Evolutionary conservation across 208 protist genomes (phyloP).

Genomic region (Crithidia mellificae): DNA sequence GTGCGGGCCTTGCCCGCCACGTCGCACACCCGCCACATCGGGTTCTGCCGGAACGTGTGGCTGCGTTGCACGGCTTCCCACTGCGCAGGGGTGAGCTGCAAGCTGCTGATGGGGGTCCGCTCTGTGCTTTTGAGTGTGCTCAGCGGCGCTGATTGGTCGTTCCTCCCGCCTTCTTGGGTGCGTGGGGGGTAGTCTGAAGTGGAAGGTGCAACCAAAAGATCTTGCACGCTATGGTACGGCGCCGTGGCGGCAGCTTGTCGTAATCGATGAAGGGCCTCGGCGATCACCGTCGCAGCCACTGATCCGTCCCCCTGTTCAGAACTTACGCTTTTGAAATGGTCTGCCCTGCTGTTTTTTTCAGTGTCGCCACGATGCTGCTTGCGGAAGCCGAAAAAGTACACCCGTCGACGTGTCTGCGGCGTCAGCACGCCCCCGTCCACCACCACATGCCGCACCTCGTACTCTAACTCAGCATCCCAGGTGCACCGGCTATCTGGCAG

Average conservation of each 20-base stretch:
- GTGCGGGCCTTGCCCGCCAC: slow-evolving; percentile 56
- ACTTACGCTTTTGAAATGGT: background rate
- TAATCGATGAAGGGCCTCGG: slow-evolving; percentile 17
- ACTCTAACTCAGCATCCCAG: too few species aligned
- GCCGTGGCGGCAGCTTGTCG: background rate
- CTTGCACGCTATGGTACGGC: slow-evolving; percentile 17
- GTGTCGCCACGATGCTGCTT: background rate
- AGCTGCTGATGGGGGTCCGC: background rate
- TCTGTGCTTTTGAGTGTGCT: too few species aligned
- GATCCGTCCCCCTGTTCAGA: background rate
- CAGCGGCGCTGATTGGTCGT: background rate
- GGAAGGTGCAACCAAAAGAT: slow-evolving; percentile 21
- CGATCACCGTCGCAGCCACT: slow-evolving; percentile 5
- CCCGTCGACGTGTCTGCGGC: slow-evolving; percentile 56
- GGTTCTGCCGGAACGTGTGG: slow-evolving; percentile 51
- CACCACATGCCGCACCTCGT: slow-evolving; percentile 45
- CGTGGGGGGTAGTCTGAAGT: background rate
- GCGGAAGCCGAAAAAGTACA: slow-evolving; percentile 70
- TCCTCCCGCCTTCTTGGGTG: background rate
- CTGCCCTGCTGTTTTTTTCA: background rate
- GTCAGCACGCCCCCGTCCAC: slow-evolving; percentile 58
- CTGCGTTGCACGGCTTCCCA: slow-evolving; percentile 57
- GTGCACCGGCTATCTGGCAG: too few species aligned
- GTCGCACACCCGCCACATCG: slow-evolving; percentile 52
- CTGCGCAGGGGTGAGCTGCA: slow-evolving; percentile 46